Conservation (phyloP, 2,329 filamentous ascomycete species). For the Scleromitrula shiraiana region DNA sequence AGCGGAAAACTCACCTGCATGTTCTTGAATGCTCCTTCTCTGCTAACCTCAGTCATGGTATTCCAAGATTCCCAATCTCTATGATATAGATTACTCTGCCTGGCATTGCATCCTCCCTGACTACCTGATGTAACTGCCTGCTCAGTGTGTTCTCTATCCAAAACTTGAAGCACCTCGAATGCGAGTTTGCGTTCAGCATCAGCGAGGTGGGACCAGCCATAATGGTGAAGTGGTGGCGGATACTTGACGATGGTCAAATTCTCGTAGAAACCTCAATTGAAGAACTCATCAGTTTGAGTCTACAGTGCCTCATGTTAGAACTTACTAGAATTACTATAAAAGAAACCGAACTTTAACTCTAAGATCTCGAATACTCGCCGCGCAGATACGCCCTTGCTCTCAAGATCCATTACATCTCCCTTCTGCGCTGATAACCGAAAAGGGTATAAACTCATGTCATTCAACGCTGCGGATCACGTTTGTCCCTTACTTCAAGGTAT, state of each 20-base stretch:
- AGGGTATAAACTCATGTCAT: too few species aligned
- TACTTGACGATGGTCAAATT: not conserved
- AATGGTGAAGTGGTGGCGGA: slow-evolving; percentile 1
- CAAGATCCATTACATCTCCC: too few species aligned
- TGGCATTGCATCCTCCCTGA: too few species aligned
- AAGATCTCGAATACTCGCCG: too few species aligned
- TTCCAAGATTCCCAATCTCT: slow-evolving; percentile 9
- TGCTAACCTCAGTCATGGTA: not conserved
- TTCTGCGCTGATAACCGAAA: too few species aligned
- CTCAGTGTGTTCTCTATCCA: too few species aligned
- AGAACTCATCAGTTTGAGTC: too few species aligned
- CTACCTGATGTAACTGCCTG: too few species aligned
- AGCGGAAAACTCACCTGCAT: slow-evolving; percentile 5
- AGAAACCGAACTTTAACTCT: not conserved
- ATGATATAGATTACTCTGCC: not conserved
- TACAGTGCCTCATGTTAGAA: not conserved
- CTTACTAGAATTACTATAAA: not conserved
- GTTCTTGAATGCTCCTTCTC: not conserved
- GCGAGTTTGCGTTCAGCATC: not conserved
- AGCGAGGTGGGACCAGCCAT: slow-evolving; percentile 2
- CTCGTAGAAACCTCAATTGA: not conserved
- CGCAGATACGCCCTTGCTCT: too few species aligned
- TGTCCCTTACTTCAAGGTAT: too few species aligned
- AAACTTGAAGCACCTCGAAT: not conserved
- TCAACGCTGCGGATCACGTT: too few species aligned